Evolutionary conservation across 371 early-diverging fungal species (phyloP), one percentile per base, ranked within the genome.

Genomic region (Dentiscutata heterogama): DNA sequence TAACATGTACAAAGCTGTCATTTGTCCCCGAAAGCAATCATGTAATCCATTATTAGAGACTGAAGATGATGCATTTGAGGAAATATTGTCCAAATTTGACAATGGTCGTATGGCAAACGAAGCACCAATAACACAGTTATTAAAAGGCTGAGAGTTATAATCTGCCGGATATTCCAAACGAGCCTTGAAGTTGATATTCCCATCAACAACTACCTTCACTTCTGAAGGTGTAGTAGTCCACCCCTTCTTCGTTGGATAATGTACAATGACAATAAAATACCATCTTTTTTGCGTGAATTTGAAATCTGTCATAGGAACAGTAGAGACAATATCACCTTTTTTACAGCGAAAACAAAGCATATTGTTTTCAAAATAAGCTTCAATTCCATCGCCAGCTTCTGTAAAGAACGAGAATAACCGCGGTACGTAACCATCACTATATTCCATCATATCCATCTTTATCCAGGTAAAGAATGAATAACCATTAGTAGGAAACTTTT

Each of bases 391-490:
- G 10, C 81, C 84, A 20, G 27, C 35, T 35, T 79, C 71, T 27
- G 74, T 82, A 20, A 73, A 60, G 22, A 84, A 83, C 3, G 80
- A 84, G 68, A 84, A 84, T 27, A 84, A 46, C 39, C 78, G 46
- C 22, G 82, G 84, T 20, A 35, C 20, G 53, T 82, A 64, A 4
- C 54, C 27, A n/a, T 75, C 25, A 7, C 22, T 60, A n/a, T 54
- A 29, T 35, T 65, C 70, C 56, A 4, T 29, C 20, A 16, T n/a
- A 25, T 88, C 88, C 27, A 89, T 75, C 51, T 86, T 84, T 67
- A 90, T 73, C 90, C 90, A 90, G 2, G 87, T 84, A 25, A 85
- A 78, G 60, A 89, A 87, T 3, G 88, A 84, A 83, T 87, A 89
- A 7, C 90, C 90, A 65, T 72, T 80, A 4, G 54, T 11, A 2